Conservation (phyloP, 768 basidiomycete species). For the Tephrocybe sp. region DNA sequence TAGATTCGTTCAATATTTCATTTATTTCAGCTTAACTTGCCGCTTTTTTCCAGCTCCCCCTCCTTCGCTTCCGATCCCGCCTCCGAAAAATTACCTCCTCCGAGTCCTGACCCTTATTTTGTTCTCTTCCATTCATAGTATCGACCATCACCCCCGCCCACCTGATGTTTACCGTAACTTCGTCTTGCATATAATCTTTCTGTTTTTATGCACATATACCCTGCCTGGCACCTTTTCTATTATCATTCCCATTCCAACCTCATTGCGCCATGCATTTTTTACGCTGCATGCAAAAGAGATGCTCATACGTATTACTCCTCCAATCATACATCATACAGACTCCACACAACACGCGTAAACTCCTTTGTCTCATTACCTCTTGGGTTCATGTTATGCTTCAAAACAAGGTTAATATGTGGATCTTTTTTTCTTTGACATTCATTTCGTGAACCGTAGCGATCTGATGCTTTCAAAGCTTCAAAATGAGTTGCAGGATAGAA, state of each 20-base stretch:
- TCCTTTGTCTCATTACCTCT: not conserved
- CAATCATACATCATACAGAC: conserved; percentile 3
- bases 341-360: not conserved
- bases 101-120: too few species aligned
- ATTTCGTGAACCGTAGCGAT: too few species aligned
- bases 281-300: not conserved
- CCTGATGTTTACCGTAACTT: conserved; percentile 1
- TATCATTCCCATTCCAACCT: not conserved
- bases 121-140: too few species aligned
- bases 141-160: not conserved
- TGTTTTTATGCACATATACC: conserved; percentile 10
- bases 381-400: not conserved
- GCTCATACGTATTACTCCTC: conserved; percentile 2
- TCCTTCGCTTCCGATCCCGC: not conserved
- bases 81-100: not conserved
- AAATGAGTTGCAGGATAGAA: too few species aligned
- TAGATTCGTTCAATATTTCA: not conserved
- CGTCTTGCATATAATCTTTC: conserved; percentile 12
- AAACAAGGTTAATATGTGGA: not conserved
- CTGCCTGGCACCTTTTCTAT: not conserved
- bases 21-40: not conserved
- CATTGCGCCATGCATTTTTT: not conserved
- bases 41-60: not conserved
- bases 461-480: too few species aligned
- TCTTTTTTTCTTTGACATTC: too few species aligned